Base-by-base conservation (phyloP, 495 filamentous ascomycete species). In the Copromyces sp. region DNA sequence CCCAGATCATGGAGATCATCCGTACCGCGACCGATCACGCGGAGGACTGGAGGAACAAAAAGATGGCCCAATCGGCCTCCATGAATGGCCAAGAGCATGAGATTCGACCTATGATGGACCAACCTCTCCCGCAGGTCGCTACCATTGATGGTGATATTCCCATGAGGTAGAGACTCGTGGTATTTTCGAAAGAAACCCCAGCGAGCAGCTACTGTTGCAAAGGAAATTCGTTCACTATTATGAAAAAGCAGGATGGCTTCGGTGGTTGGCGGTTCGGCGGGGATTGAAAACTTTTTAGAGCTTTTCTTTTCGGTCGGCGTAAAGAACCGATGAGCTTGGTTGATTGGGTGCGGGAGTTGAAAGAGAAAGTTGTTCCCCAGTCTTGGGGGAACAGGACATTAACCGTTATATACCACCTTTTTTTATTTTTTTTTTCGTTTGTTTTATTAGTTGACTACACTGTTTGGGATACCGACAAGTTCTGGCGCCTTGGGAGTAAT, bases 1-100 rank as follows among this genome's bases (percentile, higher is more conserved):
- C 87, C 0, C 92, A 96, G 78, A 93, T 98, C 53, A 92, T 88
- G 35, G 88, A 88, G 0, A 90, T 95, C 0, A 88, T 97, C 35
- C 90, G 93, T 75, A 88, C 90, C n/a, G 97, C 94, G 4, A 88
- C 97, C 39, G 86, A 89, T 42, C 93, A 90, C 77, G 95, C 95
- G 5, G 94, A 97, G 80, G 88, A 89, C 77, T 97, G 95, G 95
- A 91, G 92, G 40, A 92, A 92, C 20, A 87, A 85, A 75, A 86
- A 87, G 78, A 86, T 79, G 74, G 73, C 77, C 20, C 77, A 65
- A 4, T 35, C 29, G 14, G 7, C 2, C 53, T 12, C 53, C 29
- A 4, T 35, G 29, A 65, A 16, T 3, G 53, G 53, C 29, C 6
- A 14, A 32, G 53, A 35, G 53, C 53, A 65, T 35, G 53, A 65